These are phyloP conservation scores for Grosmannia serpens DNA, from an alignment of 2,329 filamentous ascomycete species.

Conservation along the genomic window DNA sequence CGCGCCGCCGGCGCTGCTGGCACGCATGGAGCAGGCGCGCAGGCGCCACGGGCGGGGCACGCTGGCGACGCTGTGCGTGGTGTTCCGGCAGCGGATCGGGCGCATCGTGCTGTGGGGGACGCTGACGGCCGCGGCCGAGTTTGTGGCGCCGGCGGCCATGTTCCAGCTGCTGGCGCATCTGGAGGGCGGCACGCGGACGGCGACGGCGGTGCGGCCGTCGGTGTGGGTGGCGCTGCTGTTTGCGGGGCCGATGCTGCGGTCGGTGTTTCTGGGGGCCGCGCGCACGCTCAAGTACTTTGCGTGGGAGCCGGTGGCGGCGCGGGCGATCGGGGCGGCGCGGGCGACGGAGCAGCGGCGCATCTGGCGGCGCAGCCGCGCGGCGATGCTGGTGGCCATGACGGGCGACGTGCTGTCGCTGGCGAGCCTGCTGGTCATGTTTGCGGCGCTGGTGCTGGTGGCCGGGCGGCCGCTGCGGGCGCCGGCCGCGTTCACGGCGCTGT, in stretches of 20 bases:
- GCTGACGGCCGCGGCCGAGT: slow-evolving; percentile 9
- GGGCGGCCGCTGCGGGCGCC: slow-evolving; percentile 8
- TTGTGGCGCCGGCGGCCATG: slow-evolving; percentile 10
- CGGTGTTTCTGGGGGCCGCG: slow-evolving; percentile 70
- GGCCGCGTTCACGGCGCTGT: slow-evolving; percentile 13
- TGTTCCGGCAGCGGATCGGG: slow-evolving; percentile 16
- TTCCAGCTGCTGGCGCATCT: slow-evolving; percentile 11
- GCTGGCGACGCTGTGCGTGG: slow-evolving; percentile 15
- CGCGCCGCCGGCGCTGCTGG: slow-evolving; percentile 16
- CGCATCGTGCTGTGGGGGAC: slow-evolving; percentile 13
- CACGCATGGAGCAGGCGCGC: slow-evolving; percentile 11
- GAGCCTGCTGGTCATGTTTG: slow-evolving; percentile 9
- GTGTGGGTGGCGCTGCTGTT: slow-evolving; percentile 22
- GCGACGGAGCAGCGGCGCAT: slow-evolving; percentile 14
- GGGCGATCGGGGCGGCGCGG: not conserved
- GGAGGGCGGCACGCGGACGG: not conserved
- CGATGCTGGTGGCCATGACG: slow-evolving; percentile 11
- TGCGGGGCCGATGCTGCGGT: slow-evolving; percentile 20
- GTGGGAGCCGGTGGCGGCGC: slow-evolving; percentile 77
- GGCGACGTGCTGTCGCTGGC: slow-evolving; percentile 12
- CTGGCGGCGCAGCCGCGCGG: slow-evolving; percentile 19
- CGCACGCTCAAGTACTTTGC: slow-evolving; percentile 96
- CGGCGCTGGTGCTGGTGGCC: not conserved
- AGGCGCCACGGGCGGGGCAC: slow-evolving; percentile 16
- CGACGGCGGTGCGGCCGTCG: slow-evolving; percentile 11